Base-by-base conservation (phyloP, 2,329 filamentous ascomycete species). In the Colletotrichum cordylinicola region DNA sequence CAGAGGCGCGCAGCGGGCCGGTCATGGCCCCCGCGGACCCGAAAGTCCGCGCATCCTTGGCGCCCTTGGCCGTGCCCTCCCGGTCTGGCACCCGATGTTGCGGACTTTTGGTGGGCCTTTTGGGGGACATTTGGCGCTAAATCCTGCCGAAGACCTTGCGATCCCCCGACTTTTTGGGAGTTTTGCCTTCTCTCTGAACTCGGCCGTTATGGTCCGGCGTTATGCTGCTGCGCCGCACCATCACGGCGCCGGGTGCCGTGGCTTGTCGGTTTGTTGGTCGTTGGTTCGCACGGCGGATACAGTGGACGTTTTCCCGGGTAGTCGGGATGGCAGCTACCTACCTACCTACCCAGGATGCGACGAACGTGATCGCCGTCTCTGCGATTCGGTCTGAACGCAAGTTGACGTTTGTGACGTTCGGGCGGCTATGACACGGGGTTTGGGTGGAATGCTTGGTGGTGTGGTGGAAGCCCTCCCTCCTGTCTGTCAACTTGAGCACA, bases 71-170 rank as follows among this genome's bases (percentile, higher is more conserved):
- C 29, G 15, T 21, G 29, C n/a, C 18, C 61, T 35, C 33, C 61
- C 21, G 24, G 61, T 33, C 37, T 43, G 61, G 61, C 61, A 52
- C 61, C 33, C 35, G 33, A 39, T 27, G 18, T 64, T 39, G 55
- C 67, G 67, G 67, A 70, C 67, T 62, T 62, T 61, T 9, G 15
- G 43, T 52, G 43, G 66, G 66, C 56, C 66, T 58, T 60, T 56
- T 8, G 3, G 43, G 7, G 37, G 10, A 24, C 18, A 15, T 52
- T 33, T 48, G 27, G 43, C 24, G 39, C 39, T 52, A 29, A 71
- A 60, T 61, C 29, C 60, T 74, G 61, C 67, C 72, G 61, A 74
- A 61, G 67, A 66, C 67, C 67, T 31, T 10, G 27, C 48, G 21
- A 65, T 65, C 29, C 67, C 61, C 68, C 29, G 43, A 31, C 65